Percentiles rank a stretch among this genome's conserved stretches.
Conservation (phyloP, 78 protist genomes). For the Isochrysis galbana region DNA sequence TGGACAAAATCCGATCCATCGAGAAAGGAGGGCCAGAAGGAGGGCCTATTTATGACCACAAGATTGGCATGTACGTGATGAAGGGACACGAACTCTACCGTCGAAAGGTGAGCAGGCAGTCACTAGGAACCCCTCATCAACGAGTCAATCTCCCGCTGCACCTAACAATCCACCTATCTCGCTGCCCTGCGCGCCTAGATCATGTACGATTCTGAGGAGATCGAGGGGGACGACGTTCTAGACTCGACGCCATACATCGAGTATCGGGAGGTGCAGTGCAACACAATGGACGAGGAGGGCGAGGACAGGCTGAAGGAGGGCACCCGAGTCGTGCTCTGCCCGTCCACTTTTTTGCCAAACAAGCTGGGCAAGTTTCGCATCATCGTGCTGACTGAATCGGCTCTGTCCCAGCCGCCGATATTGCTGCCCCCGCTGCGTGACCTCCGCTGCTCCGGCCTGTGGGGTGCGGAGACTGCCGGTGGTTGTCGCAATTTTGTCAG, state of each 20-base stretch:
- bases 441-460: not conserved
- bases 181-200: not conserved
- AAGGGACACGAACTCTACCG: not conserved
- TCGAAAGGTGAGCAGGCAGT: not conserved
- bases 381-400: not conserved
- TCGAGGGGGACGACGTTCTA: conserved; percentile 7
- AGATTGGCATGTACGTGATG: conserved; percentile 7
- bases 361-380: not conserved
- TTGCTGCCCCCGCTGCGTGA: not conserved
- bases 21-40: not conserved
- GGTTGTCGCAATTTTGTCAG: not conserved
- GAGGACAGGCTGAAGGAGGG: not conserved
- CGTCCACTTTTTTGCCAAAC: not conserved
- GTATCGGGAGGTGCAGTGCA: conserved; percentile 7
- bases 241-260: not conserved
- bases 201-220: not conserved
- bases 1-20: not conserved
- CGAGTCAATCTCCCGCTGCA: too few relatives aligned
- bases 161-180: not conserved
- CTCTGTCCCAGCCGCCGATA: not conserved
- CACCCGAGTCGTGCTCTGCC: not conserved
- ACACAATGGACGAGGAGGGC: conserved; percentile 22
- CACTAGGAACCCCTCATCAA: not conserved
- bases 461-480: not conserved
- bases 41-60: not conserved